Base-by-base conservation (phyloP, 371 early-diverging fungal species). In the Mortierella sp. region DNA sequence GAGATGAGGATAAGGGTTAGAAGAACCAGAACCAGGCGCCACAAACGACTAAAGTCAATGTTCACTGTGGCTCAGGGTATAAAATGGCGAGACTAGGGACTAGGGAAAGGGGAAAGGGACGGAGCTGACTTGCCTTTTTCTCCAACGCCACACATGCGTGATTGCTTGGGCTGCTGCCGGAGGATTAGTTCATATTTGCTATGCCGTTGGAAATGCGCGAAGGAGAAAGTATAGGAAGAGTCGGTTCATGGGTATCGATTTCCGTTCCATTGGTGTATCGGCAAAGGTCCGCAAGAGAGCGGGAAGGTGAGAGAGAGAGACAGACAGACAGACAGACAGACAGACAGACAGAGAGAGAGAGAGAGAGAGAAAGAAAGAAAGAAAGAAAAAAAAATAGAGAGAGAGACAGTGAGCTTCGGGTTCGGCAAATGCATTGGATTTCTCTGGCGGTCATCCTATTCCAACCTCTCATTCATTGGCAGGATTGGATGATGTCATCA, bases 81-180 rank as follows among this genome's bases (percentile, higher is more conserved):
- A 16, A 28, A 14, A 44, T 14, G 21, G 63, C 16, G 37, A 25
- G 56, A 19, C 9, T 51, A 29, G 18, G 11, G 43, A 12, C n/a
- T 14, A 43, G 61, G 48, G 7, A 50, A 7, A 47, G 7, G 16
- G 43, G n/a, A 28, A 23, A 28, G 47, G n/a, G 44, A 29, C 19
- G 50, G 51, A 30, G 19, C 51, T 28, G 28, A 75, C 73, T 62
- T 88, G 91, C 94, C 92, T 85, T 96, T 96, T 74, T 96, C 96
- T 64, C 96, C 96, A 55, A 95, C 88, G 25, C 97, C 96, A 74
- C 97, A 96, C 89, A 96, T 95, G 48, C 97, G 90, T 18, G 95
- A 94, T 76, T 95, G 95, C 83, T 95, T 93, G 7, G 97, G 97
- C 81, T 97, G 96, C 75, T 97, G 97, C 9, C 96, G 83, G 18